Conservation (phyloP, 1,284 basidiomycete species). For the Mycena sp. region DNA sequence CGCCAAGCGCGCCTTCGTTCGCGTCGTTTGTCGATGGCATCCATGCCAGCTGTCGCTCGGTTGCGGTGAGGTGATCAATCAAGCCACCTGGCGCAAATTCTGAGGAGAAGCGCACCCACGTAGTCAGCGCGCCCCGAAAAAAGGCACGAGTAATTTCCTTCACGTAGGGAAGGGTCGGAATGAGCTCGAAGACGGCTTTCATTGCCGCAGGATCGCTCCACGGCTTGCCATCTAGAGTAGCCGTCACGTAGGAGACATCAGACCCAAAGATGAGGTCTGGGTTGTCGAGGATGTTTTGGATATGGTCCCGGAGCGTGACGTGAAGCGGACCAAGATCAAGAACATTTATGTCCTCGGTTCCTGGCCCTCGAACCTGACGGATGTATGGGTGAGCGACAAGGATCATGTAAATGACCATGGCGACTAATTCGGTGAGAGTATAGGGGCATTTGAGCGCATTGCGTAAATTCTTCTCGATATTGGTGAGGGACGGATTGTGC, state of each 20-base stretch:
- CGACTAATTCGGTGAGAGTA: conserved; percentile 16
- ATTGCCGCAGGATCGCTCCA: conserved; percentile 1
- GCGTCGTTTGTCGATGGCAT: conserved; percentile 46
- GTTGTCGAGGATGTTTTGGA: conserved; percentile 37
- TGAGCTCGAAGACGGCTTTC: not conserved
- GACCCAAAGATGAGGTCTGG: conserved; percentile 38
- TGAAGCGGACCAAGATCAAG: conserved; percentile 43
- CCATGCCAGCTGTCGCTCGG: conserved; percentile 38
- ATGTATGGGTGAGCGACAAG: conserved; percentile 41
- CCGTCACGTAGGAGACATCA: not conserved
- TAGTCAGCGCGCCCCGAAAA: conserved; percentile 38
- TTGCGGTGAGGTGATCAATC: conserved; percentile 39
- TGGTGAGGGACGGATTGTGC: conserved; percentile 9
- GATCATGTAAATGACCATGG: conserved; percentile 40
- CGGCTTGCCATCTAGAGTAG: not conserved
- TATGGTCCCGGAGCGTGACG: conserved; percentile 31
- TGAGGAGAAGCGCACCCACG: conserved; percentile 43
- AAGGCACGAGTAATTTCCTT: conserved; percentile 32
- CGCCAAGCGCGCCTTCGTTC: conserved; percentile 45
- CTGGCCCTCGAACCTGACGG: conserved; percentile 30
- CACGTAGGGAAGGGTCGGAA: conserved; percentile 33
- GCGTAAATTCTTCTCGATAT: conserved; percentile 48
- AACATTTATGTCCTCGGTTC: conserved; percentile 34
- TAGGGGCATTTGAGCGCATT: conserved; percentile 40
- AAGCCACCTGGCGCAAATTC: conserved; percentile 44